phyloP scores from a whole-genome alignment of 257 asterid species.

The Salvia splendens region DNA sequence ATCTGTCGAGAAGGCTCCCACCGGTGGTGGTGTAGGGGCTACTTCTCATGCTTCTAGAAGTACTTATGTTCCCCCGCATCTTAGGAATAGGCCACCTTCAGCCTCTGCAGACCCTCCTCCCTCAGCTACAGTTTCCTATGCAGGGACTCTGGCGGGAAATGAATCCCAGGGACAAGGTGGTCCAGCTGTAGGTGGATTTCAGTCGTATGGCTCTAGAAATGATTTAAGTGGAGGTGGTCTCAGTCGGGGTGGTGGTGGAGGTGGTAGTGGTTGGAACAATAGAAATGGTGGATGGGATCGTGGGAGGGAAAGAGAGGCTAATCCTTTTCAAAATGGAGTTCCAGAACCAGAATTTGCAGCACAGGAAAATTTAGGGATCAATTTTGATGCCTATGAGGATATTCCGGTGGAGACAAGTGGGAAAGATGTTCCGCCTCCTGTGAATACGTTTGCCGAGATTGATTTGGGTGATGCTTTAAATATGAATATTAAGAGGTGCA shows the following conservation, averaged over 20 bases:
- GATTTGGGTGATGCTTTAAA: slow-evolving; percentile 63
- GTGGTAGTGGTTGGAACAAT: slow-evolving; percentile 55
- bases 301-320: slow-evolving; percentile 63
- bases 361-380: slow-evolving; percentile 55
- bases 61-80: slow-evolving; percentile 86
- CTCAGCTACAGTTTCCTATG: slow-evolving; percentile 46
- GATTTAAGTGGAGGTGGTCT: slow-evolving; percentile 47
- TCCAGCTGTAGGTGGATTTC: slow-evolving; percentile 41
- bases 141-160: slow-evolving; percentile 46
- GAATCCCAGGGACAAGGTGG: slow-evolving; percentile 47
- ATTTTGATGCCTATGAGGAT: slow-evolving; percentile 66
- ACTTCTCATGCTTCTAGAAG: slow-evolving; percentile 44
- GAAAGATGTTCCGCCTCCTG: slow-evolving; percentile 56
- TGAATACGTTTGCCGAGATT: slow-evolving; percentile 56
- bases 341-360: slow-evolving; percentile 41
- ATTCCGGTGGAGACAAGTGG: slow-evolving; percentile 68
- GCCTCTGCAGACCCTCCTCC: slow-evolving; percentile 47
- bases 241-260: slow-evolving; percentile 41
- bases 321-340: slow-evolving; percentile 50
- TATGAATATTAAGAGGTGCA: slow-evolving; percentile 59
- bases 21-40: slow-evolving; percentile 47
- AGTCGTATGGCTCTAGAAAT: slow-evolving; percentile 46
- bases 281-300: slow-evolving; percentile 67
- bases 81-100: slow-evolving; percentile 70
- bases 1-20: slow-evolving; percentile 58